Percentiles rank a stretch among this genome's conserved stretches.
phyloP scores from a whole-genome alignment of 192 early-diverging fungal genomes.

The Mortierella claussenii region DNA sequence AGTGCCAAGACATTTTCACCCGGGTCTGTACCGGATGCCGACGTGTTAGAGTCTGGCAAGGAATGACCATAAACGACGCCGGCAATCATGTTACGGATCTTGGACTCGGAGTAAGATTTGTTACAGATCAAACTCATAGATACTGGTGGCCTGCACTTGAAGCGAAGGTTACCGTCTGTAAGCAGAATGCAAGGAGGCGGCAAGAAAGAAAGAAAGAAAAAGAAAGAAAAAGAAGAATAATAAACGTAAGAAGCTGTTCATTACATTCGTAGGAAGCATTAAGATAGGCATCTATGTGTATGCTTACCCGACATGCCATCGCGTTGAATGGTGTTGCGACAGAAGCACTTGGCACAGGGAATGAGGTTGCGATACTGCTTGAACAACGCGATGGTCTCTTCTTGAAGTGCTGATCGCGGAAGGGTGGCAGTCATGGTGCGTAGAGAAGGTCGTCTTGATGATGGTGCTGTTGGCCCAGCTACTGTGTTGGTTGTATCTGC shows the following conservation, averaged over 20 bases:
- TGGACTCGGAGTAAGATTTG: conserved; percentile 52
- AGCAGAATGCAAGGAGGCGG: neutral
- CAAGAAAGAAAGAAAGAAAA: neutral
- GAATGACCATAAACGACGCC: conserved; percentile 45
- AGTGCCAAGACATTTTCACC: conserved; percentile 26
- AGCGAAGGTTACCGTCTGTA: conserved; percentile 43
- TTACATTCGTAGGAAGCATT: too few species aligned
- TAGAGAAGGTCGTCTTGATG: conserved; percentile 32
- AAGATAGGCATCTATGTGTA: too few species aligned
- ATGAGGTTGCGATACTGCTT: conserved; percentile 44
- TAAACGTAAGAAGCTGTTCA: too few species aligned
- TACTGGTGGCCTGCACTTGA: conserved; percentile 46
- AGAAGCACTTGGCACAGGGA: conserved; percentile 46
- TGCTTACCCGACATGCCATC: conserved; percentile 53
- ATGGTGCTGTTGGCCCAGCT: conserved; percentile 14
- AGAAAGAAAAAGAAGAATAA: neutral
- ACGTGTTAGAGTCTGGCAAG: conserved; percentile 20
- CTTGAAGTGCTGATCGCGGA: conserved; percentile 39
- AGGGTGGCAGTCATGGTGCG: conserved; percentile 36
- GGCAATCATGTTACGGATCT: conserved; percentile 51
- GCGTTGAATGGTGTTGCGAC: conserved; percentile 49
- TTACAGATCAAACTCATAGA: conserved; percentile 52
- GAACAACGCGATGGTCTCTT: conserved; percentile 45
- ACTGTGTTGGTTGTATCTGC: neutral
- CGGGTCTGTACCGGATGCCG: conserved; percentile 9